Evolutionary conservation across 192 early-diverging fungal genomes (phyloP), one percentile per base, ranked within the genome.

Genomic region (Coemansia erecta): DNA sequence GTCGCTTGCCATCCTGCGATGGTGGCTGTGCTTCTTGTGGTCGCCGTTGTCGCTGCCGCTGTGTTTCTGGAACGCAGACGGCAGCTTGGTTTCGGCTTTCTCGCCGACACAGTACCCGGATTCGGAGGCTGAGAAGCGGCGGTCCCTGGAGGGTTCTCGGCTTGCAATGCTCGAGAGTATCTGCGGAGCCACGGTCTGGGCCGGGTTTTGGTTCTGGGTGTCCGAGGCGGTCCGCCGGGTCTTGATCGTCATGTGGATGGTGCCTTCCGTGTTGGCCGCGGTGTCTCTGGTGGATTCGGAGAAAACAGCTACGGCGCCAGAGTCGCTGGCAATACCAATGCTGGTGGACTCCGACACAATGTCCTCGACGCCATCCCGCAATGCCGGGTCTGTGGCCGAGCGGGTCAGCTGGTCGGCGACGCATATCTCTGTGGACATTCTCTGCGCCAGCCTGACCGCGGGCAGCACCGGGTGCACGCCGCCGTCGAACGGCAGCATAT

Each of bases 381-480:
- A n/a, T 0, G 49, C 49, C n/a, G 49, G 49, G 0, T 51, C 71
- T 3, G 71, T 73, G 0, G 64, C 71, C 9, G 64, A 73, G 14
- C 61, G 60, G n/a, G 35, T 10, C 23, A 56, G 33, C n/a, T 61
- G 71, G 18, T 63, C 65, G 33, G 71, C 56, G 51, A 39, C 49
- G 35, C 64, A 73, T 19, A 73, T 73, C 11, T 73, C 71, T 0
- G 61, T 59, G 5, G 68, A 70, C 49, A 55, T 51, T 8, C 53
- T 37, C 31, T 64, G 54, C 50, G n/a, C 37, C 14, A 63, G 33
- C 42, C 39, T 56, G 0, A 67, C 61, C 4, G 50, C 50, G 17
- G 68, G 70, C 39, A 79, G 33, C 17, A 72, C 70, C 14, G 77
- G 77, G 35, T 80, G 77, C 19, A 62, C 42, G 7, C 60, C 61